Base-by-base conservation (phyloP, 139 green algal species). In the Ettlia oleoabundans region DNA sequence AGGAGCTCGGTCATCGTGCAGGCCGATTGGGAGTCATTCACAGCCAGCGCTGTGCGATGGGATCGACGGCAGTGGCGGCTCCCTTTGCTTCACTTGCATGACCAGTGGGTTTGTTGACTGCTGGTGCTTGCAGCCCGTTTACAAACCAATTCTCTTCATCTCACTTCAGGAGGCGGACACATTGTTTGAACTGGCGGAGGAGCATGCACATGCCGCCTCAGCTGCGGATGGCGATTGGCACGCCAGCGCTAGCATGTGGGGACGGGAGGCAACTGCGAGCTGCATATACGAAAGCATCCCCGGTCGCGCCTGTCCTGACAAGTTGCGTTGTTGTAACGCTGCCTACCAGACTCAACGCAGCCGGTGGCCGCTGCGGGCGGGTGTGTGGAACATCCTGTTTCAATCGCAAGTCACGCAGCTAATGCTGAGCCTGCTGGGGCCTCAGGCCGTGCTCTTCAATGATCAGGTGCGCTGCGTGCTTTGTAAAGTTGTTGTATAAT, bases 391-490 rank as follows among this genome's bases (percentile, higher is more conserved):
- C 9, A 58, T 85, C 35, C 30, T 85, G 30, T 85, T 85, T 32
- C 28, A 64, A 18, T 71, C 80, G 0, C 69, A 62, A 1, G 62
- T 86, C 32, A 42, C 37, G 8, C 18, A 77, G 30, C 51, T 86
- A 1, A 65, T 83, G 18, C 4, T 63, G 24, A n/a, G 51, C 0
- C 43, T 82, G 74, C 74, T 86, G 35, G 82, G 82, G 15, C 51
- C 51, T 22, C 28, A 24, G 6, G 82, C 73, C 7, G 78, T 69
- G 7, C 40, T 86, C 33, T 86, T 83, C 74, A 86, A 86, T 37
- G 82, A 86, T 28, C 82, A 86, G 82, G 82, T 80, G 30, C 40
- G 65, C 66, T 43, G 64, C 18, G 64, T 1, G 64, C n/a, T 15
- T 10, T 24, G 19, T 35, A 33, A 2, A 68, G 4, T 30, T 2